Conservation (phyloP, 2,329 filamentous ascomycete species). For the Nothomitra cinnamomea region DNA sequence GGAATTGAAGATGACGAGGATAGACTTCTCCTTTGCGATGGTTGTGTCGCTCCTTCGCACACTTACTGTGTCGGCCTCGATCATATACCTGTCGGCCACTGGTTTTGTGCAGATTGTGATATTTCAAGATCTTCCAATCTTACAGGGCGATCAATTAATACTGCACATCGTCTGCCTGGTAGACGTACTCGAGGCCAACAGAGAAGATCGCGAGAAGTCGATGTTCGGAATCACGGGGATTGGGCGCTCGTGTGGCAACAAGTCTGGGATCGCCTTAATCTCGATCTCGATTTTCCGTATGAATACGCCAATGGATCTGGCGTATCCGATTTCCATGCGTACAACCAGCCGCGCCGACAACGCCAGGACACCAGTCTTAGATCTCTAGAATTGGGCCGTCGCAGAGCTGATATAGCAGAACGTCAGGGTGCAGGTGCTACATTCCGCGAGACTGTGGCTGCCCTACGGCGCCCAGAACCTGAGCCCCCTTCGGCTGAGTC, state of each 20-base stretch:
- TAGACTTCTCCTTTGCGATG: slow-evolving; percentile 74
- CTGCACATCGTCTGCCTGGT: slow-evolving; percentile 31
- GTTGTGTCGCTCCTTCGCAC: slow-evolving; percentile 79
- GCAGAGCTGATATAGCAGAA: slow-evolving; percentile 57
- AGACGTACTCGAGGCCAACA: slow-evolving; percentile 30
- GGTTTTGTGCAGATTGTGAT: slow-evolving; percentile 80
- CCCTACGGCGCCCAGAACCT: slow-evolving; percentile 30
- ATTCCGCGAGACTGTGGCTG: slow-evolving; percentile 52
- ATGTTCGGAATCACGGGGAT: slow-evolving; percentile 25
- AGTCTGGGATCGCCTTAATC: slow-evolving; percentile 60
- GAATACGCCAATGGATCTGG: slow-evolving; percentile 48
- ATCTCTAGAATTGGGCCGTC: slow-evolving; percentile 61
- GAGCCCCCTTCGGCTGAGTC: slow-evolving; percentile 47
- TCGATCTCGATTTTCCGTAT: slow-evolving; percentile 76
- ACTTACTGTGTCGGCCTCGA: slow-evolving; percentile 81
- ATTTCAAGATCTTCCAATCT: slow-evolving; percentile 23
- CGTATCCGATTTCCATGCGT: slow-evolving; percentile 36
- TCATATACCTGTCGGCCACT: slow-evolving; percentile 55
- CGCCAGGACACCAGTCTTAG: slow-evolving; percentile 24
- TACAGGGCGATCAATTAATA: slow-evolving; percentile 9
- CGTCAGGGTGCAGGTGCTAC: slow-evolving; percentile 58
- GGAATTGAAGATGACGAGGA: slow-evolving; percentile 66
- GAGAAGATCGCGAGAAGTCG: slow-evolving; percentile 22
- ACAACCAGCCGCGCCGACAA: slow-evolving; percentile 30
- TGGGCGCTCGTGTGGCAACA: slow-evolving; percentile 78